Evolutionary conservation across 202 grass and related monocot genomes (phyloP), one percentile per base, ranked within the genome.

Genomic region (Panicum virgatum): DNA sequence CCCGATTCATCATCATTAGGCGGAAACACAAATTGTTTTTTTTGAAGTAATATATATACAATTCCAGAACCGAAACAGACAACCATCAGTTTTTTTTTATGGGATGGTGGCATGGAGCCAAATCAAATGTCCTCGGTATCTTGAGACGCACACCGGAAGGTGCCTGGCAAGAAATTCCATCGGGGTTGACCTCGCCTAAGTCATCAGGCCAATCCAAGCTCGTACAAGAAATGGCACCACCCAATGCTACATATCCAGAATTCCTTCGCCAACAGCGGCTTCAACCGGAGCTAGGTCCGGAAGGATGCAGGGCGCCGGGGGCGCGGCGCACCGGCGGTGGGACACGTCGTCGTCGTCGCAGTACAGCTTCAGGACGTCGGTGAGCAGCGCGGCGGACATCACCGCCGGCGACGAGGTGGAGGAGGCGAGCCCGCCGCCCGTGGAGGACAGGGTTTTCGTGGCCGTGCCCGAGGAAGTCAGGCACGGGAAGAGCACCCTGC

Each of bases 311-410:
- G 14, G 26, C 29, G 76, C 58, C 46, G 51, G 46, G 25, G 56
- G 45, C 3, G 61, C 14, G 7, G 34, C 30, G n/a, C 19, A 66
- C 80, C 83, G 57, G 85, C 83, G 15, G 70, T 85, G 85, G 87
- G 75, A 58, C 80, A 97, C 86, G 87, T 87, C 71, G 80, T 68
- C 84, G 89, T 85, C 54, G 80, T 63, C 19, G 72, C 87, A 36
- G 75, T 76, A 75, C 91, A 87, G 88, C 88, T 87, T 83, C 80
- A 66, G 80, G 84, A 86, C 88, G 37, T 79, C 88, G 7, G 73
- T 76, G 44, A 84, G 80, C 70, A 79, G 76, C 63, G 0, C 12
- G 3, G 32, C 30, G n/a, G 77, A 84, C 46, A 37, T 80, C 30
- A 9, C 26, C 12, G 12, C 78, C 72, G 13, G 81, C 72, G 14